Percentiles rank a stretch among this genome's conserved stretches.
These are phyloP conservation scores for Iris macrosiphon DNA, from an alignment of 106 monocot genomes.

Conservation along the genomic window DNA sequence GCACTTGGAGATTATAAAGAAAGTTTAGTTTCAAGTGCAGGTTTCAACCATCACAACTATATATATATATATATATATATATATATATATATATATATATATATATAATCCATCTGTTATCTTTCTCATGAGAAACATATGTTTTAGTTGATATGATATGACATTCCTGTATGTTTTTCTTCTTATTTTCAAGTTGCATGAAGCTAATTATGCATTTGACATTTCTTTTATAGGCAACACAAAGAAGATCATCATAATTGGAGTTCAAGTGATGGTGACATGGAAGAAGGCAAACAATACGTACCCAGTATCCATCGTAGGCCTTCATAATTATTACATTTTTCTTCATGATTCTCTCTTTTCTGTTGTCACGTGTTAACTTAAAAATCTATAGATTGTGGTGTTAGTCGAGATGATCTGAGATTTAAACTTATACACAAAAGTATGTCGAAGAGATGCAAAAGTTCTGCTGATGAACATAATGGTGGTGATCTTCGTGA, in stretches of 20 bases:
- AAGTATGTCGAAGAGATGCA: slow-evolving; percentile 29
- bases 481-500: slow-evolving; percentile 63
- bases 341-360: not conserved
- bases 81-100: too few relatives aligned
- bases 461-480: slow-evolving; percentile 11
- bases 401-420: slow-evolving; percentile 61
- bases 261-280: slow-evolving; percentile 14
- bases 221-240: slow-evolving; percentile 38
- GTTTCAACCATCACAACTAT: too few relatives aligned
- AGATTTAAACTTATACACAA: slow-evolving; percentile 75
- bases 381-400: slow-evolving; percentile 41
- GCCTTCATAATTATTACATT: not conserved
- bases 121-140: too few relatives aligned
- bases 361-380: slow-evolving; percentile 8
- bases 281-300: slow-evolving; percentile 20
- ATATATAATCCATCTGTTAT: too few relatives aligned
- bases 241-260: slow-evolving; percentile 22
- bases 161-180: too few relatives aligned
- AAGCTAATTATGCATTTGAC: too few relatives aligned
- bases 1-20: too few relatives aligned
- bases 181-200: slow-evolving; percentile 4
- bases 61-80: too few relatives aligned
- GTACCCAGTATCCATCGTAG: slow-evolving; percentile 37
- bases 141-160: too few relatives aligned
- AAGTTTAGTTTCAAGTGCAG: too few relatives aligned